Evolutionary conservation across 2,329 filamentous ascomycete genomes (phyloP).

Genomic region (Colletotrichum sojae): DNA sequence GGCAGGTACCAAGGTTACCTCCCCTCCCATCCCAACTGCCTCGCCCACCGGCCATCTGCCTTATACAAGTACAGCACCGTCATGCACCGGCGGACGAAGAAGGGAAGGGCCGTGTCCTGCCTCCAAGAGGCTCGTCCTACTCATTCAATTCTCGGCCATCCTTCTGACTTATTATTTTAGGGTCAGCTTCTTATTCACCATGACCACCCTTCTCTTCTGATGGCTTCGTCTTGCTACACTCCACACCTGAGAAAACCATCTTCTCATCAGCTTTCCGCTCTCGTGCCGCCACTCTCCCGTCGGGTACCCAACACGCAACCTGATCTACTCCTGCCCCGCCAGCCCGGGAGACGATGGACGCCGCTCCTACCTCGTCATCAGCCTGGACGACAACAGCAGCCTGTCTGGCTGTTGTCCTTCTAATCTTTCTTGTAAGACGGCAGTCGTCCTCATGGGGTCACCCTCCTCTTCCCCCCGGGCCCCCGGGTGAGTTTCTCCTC

Average conservation of each 20-base stretch:
- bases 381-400: slow-evolving; percentile 22
- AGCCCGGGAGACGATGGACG: slow-evolving; percentile 13
- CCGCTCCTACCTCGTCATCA: not conserved
- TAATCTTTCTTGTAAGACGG: slow-evolving; percentile 21
- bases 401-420: slow-evolving; percentile 25
- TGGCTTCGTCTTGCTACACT: not conserved
- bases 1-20: not conserved
- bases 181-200: slow-evolving; percentile 7
- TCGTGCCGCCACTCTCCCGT: too few relatives aligned
- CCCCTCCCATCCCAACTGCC: not conserved
- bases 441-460: slow-evolving; percentile 27
- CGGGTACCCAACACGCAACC: not conserved
- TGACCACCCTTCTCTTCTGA: not conserved
- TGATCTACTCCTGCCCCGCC: not conserved
- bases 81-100: slow-evolving; percentile 29
- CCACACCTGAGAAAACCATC: not conserved
- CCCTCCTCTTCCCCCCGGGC: slow-evolving; percentile 40
- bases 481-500: slow-evolving; percentile 48
- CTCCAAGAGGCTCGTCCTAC: slow-evolving; percentile 9
- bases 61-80: slow-evolving; percentile 14
- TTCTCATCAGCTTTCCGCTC: not conserved
- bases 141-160: slow-evolving; percentile 3
- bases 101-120: slow-evolving; percentile 32
- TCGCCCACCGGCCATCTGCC: not conserved
- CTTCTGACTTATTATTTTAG: slow-evolving; percentile 20